Evolutionary conservation across 1,284 basidiomycete species (phyloP).

Genomic region (Schizopora paradoxa): DNA sequence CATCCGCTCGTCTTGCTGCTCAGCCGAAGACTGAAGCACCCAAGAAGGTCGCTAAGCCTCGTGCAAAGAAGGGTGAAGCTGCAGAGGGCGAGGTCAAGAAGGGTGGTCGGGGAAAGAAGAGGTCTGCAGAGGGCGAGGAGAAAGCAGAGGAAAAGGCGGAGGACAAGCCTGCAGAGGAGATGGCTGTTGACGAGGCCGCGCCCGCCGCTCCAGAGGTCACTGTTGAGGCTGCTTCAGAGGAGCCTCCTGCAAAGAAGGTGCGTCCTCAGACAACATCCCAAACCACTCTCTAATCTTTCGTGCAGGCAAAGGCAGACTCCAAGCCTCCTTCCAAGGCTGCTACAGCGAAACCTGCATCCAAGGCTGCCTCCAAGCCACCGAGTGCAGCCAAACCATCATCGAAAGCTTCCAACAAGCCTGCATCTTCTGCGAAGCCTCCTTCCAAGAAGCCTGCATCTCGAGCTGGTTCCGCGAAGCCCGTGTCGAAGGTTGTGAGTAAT

Average conservation of each 20-base stretch:
- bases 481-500: constrained; percentile 37
- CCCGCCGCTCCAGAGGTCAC: constrained; percentile 21
- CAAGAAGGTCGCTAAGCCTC: constrained; percentile 61
- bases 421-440: constrained; percentile 31
- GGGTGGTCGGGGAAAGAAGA: too few species aligned
- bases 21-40: constrained; percentile 45
- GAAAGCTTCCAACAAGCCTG: constrained; percentile 30
- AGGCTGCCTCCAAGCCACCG: constrained; percentile 27
- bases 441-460: constrained; percentile 36
- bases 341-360: constrained; percentile 16
- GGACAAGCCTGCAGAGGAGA: constrained; percentile 23
- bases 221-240: constrained; percentile 19
- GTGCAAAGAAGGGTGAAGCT: constrained; percentile 47
- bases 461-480: constrained; percentile 35
- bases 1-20: constrained; percentile 60
- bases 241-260: constrained; percentile 52
- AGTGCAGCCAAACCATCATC: constrained; percentile 31
- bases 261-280: constrained; percentile 15
- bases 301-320: too few species aligned
- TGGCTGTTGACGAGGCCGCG: constrained; percentile 27
- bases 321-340: constrained; percentile 14
- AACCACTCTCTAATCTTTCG: constrained; percentile 14
- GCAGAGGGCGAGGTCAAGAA: constrained; percentile 22
- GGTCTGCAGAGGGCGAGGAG: constrained; percentile 53
- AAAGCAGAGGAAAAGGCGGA: constrained; percentile 42